Evolutionary conservation across 495 filamentous ascomycete species (phyloP), one percentile per base, ranked within the genome.

Genomic region (Extremus antarcticus): DNA sequence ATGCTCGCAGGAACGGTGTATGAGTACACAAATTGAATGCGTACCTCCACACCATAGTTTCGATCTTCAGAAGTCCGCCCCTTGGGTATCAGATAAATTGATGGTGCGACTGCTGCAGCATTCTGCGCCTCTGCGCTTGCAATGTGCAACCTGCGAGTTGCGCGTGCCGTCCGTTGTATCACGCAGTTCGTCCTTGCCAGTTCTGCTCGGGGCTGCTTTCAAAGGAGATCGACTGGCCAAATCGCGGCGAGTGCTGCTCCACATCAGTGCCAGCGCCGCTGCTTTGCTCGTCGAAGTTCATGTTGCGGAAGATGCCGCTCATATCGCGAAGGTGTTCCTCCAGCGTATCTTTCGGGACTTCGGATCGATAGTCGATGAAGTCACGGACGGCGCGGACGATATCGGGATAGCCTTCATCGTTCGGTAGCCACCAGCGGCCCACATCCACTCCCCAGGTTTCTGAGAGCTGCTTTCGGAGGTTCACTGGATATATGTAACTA

Each of bases 391-490:
- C 82, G 24, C 84, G 85, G 32, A 94, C 73, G 25, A 92, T 77
- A 4, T 78, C 74, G 2, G 78, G 78, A 60, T 82, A 84, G 20
- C 78, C 81, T 72, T 89, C 85, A 62, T 89, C 80, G 63, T 90
- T 80, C 1, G 89, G 87, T 21, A 94, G 78, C 89, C 89, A 95
- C 88, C 88, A 94, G 38, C 84, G 76, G 50, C 78, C 74, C 54
- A 87, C 74, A 49, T 81, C 82, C 32, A 84, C 73, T 58, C 76
- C 71, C 76, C 88, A 94, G 29, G 85, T 65, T 25, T 82, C 78
- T 15, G 86, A 78, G 73, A 98, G 82, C 50, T 77, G 78, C 22
- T 71, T 68, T 61, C 91, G 87, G 68, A 90, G 83, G 41, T 78
- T 81, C 25, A 78, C 69, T 8, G 90, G 83, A 57, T 84, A 88